Evolutionary conservation across 352 stramenopile species (phyloP), one percentile per base, ranked within the genome.

Genomic region (Globisporangium carolinianum): DNA sequence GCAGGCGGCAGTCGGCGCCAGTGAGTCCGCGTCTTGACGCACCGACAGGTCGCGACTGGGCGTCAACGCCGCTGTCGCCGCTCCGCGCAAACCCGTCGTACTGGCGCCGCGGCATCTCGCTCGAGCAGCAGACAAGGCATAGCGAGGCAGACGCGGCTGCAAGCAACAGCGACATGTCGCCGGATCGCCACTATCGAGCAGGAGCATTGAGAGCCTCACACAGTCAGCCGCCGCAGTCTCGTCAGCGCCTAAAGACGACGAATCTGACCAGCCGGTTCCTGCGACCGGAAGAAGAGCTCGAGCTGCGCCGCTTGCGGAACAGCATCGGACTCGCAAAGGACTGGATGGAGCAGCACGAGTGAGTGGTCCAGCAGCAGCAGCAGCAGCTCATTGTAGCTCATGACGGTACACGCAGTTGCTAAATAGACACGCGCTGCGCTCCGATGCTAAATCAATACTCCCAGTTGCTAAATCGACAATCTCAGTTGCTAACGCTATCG

Each of bases 241-340:
- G 15, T 7, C 9, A 14, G 46, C 24, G 15, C 12, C 37, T 12
- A 36, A 53, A 14, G 15, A 55, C 15, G 35, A 41, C 11, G 46
- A 5, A 37, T 37, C 32, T 69, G 7, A 69, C 41, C 36, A 66
- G 66, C 18, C 69, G 76, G n/a, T 91, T 81, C 53, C 61, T 91
- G 45, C 67, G 62, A 35, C 76, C 75, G 3, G 73, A 85, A 46
- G 77, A 89, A 62, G 76, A 84, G 54, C 52, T 62, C 50, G 77
- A 88, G 60, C 67, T 91, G 32, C 62, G 57, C 0, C 51, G 58
- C 47, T 56, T 91, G 15, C 66, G 68, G 39, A 72, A 83, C 56
- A 84, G 77, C 47, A 87, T 89, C 52, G 77, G 78, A 0, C 65
- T 83, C 2, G 79, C 79, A 8, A 87, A 82, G 52, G 71, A 86